Percentiles rank a stretch among this genome's conserved stretches.
These are phyloP conservation scores for Yamadazyma kitorensis DNA, from an alignment of 805 yeast genomes.

Conservation along the genomic window DNA sequence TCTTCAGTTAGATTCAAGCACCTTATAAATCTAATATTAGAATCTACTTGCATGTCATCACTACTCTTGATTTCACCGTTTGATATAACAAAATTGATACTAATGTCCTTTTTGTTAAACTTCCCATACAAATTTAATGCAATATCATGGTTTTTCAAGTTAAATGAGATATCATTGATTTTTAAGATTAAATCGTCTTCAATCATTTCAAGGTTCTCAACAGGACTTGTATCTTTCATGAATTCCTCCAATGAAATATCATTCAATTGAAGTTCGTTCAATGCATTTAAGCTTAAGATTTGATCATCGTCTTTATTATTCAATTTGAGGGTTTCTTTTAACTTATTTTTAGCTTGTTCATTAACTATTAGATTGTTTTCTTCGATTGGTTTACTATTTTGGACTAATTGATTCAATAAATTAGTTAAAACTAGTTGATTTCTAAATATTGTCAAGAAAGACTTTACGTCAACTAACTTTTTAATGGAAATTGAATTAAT, in stretches of 20 bases:
- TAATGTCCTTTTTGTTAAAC: conserved; percentile 11
- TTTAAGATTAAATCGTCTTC: conserved; percentile 23
- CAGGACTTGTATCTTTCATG: conserved; percentile 18
- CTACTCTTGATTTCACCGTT: conserved; percentile 25
- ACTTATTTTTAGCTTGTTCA: conserved; percentile 24
- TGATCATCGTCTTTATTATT: conserved; percentile 40
- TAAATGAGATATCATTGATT: conserved; percentile 20
- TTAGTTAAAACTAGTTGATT: conserved; percentile 29
- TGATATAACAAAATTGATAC: conserved; percentile 23
- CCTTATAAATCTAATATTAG: conserved; percentile 17
- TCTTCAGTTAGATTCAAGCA: conserved; percentile 33
- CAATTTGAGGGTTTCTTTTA: conserved; percentile 33
- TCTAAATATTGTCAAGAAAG: conserved; percentile 27
- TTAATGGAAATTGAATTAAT: conserved; percentile 21
- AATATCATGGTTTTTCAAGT: conserved; percentile 1
- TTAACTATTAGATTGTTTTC: conserved; percentile 4
- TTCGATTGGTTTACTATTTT: conserved; percentile 4
- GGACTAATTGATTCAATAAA: conserved; percentile 9
- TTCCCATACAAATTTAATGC: conserved; percentile 18
- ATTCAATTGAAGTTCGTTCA: conserved; percentile 13
- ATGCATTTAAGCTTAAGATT: conserved; percentile 30
- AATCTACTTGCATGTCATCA: conserved; percentile 22
- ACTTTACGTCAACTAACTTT: conserved; percentile 22
- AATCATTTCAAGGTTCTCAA: conserved; percentile 12
- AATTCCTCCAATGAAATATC: conserved; percentile 23